These are phyloP conservation scores for Gilbertella persicaria DNA, from an alignment of 371 early-diverging fungal species.

Conservation along the genomic window DNA sequence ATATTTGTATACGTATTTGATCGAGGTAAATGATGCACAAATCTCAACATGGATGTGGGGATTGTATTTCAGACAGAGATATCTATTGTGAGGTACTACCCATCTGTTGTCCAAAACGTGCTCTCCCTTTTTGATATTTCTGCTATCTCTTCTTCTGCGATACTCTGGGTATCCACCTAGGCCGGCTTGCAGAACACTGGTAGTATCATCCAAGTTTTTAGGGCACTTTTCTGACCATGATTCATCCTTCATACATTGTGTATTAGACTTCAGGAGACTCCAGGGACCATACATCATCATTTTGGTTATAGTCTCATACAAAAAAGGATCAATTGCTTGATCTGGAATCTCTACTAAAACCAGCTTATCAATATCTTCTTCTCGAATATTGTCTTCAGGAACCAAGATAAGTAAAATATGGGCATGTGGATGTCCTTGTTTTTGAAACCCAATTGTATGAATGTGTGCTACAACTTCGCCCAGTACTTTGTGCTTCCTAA, in stretches of 20 bases:
- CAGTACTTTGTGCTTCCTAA: background rate
- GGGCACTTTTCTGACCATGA: conserved; percentile 6
- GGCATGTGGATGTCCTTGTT: conserved; percentile 28
- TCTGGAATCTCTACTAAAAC: conserved; percentile 35
- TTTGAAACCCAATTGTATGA: conserved; percentile 27
- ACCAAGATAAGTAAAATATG: conserved; percentile 32
- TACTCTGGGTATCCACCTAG: background rate
- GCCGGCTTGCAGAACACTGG: background rate
- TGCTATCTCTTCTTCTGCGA: background rate
- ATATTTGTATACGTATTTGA: conserved; percentile 43
- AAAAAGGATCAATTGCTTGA: conserved; percentile 10
- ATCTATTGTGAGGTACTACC: conserved; percentile 25
- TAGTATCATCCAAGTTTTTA: background rate
- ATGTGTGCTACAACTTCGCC: background rate
- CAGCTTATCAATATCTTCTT: conserved; percentile 23
- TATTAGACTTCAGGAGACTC: conserved; percentile 11
- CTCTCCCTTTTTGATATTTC: background rate
- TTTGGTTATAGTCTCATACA: conserved; percentile 22
- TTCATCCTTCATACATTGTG: conserved; percentile 29
- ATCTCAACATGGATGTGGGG: conserved; percentile 32
- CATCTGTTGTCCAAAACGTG: conserved; percentile 23
- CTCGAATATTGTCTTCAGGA: conserved; percentile 7
- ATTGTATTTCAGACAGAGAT: conserved; percentile 18
- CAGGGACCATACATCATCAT: conserved; percentile 41
- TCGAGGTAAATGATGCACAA: conserved; percentile 4